phyloP scores from a whole-genome alignment of 2,329 filamentous ascomycete genomes.

The Gremmenia infestans region DNA sequence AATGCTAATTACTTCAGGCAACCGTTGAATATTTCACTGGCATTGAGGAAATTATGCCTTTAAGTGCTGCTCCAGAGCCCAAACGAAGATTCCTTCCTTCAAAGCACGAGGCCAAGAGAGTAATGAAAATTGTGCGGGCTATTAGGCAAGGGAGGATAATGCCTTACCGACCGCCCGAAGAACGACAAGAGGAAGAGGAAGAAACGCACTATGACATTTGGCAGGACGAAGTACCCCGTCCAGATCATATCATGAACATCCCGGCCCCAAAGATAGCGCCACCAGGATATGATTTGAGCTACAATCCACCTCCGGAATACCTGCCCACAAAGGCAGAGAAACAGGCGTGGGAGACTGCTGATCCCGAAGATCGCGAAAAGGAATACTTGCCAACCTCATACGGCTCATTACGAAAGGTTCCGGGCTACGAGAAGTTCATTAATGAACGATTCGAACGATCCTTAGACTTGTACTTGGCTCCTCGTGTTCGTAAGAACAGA shows the following conservation, averaged over 20 bases:
- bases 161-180: constrained; percentile 75
- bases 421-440: constrained; percentile 83
- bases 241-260: constrained; percentile 88
- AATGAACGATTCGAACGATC: constrained; percentile 96
- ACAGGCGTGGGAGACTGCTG: constrained; percentile 76
- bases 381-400: constrained; percentile 82
- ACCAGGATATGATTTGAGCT: constrained; percentile 91
- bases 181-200: constrained; percentile 66
- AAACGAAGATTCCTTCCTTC: constrained; percentile 94
- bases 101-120: constrained; percentile 91
- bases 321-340: constrained; percentile 81
- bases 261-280: constrained; percentile 90
- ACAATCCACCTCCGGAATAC: constrained; percentile 94
- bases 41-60: constrained; percentile 85
- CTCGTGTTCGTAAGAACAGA: constrained; percentile 84
- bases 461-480: constrained; percentile 90
- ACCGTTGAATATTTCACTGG: constrained; percentile 93
- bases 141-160: constrained; percentile 92
- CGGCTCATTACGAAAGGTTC: constrained; percentile 81
- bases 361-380: constrained; percentile 86
- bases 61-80: constrained; percentile 90
- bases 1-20: constrained; percentile 45
- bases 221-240: constrained; percentile 81
- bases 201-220: constrained; percentile 78
- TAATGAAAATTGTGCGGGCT: constrained; percentile 95